Evolutionary conservation across 2,329 filamentous ascomycete genomes (phyloP).

Genomic region (Colletotrichum sp.): DNA sequence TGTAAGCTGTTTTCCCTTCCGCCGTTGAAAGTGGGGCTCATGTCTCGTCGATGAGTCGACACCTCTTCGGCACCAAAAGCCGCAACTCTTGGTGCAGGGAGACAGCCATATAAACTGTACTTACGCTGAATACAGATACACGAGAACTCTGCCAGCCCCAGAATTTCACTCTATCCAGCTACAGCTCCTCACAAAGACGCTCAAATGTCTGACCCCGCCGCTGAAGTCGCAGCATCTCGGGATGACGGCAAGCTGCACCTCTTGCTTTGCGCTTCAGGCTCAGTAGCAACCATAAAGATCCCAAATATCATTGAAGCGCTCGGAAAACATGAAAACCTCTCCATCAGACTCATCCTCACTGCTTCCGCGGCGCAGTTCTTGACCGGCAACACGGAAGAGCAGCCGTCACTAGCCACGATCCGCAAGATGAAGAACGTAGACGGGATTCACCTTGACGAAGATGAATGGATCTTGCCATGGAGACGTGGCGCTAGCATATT

Average conservation of each 20-base stretch:
- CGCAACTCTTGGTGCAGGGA: not conserved
- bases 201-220: constrained; percentile 12
- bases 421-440: constrained; percentile 72
- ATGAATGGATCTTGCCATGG: constrained; percentile 86
- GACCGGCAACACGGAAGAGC: constrained; percentile 74
- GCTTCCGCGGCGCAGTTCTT: constrained; percentile 77
- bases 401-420: constrained; percentile 70
- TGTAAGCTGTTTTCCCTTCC: too few relatives aligned
- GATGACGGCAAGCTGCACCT: constrained; percentile 16
- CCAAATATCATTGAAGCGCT: constrained; percentile 68
- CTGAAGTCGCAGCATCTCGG: constrained; percentile 11
- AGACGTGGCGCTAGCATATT: constrained; percentile 77
- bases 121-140: not conserved
- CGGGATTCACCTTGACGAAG: constrained; percentile 79
- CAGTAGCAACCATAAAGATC: constrained; percentile 78
- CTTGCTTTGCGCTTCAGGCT: constrained; percentile 7
- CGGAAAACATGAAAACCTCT: constrained; percentile 57
- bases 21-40: not conserved
- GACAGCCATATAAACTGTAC: not conserved
- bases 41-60: not conserved
- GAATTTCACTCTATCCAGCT: not conserved
- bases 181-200: not conserved
- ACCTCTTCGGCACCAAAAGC: not conserved
- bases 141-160: not conserved
- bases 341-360: constrained; percentile 86